Evolutionary conservation across 306 rosid genomes (phyloP), one percentile per base, ranked within the genome.

Genomic region (Myrica gale): DNA sequence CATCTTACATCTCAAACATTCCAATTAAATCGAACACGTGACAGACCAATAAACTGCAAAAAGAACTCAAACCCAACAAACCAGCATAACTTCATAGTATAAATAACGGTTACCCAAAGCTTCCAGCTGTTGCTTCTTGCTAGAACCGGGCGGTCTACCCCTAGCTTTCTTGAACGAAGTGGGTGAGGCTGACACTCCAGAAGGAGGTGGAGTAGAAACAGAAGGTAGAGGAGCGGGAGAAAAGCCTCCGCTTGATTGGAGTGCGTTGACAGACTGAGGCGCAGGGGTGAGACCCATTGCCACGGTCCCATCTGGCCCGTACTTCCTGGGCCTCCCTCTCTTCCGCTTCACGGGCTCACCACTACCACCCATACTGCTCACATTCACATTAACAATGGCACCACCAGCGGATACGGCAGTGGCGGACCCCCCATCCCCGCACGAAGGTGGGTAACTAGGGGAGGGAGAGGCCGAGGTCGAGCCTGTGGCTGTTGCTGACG

Each of bases 241-340:
- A 42, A 82, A 74, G 4, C 79, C 86, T 3, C 85, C 90, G 44
- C 74, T 71, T 46, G 86, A 56, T 65, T 72, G 89, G 46, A 41
- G 37, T 13, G 66, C 67, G 17, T 67, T 0, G 3, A 32, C 74
- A 15, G 73, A 43, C 10, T 80, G 84, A 42, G 85, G 71, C 13
- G 79, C 37, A 15, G 86, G 74, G 11, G 82, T 56, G 56, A 83
- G 75, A 56, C 67, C 76, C 83, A 86, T 19, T 39, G 87, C 73
- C 88, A 88, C 84, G 71, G 85, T 57, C 46, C 91, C 95, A 76
- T 86, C 95, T 11, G 90, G 86, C 9, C 87, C 96, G 60, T 88
- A 90, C 69, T 92, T 92, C 82, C 96, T 87, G 3, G 97, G 96
- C 68, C 97, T 88, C 20, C 97, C 97, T 58, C 96, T 88, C 82